Conservation (phyloP, 176 grass and related monocot species). For the Eremochloa ophiuroides region DNA sequence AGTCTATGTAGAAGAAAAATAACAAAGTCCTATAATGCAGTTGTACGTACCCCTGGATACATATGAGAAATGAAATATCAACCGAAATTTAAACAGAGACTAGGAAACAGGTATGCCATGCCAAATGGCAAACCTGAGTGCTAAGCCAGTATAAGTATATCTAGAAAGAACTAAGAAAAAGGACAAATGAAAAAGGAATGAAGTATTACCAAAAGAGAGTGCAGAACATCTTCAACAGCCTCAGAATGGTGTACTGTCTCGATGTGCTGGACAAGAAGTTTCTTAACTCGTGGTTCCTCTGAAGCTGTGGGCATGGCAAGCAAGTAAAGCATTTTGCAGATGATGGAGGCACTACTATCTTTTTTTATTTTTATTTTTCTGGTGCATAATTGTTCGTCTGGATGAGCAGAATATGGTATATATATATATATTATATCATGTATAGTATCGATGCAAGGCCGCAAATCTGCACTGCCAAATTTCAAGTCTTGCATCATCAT, state of each 20-base stretch:
- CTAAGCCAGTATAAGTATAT: not conserved
- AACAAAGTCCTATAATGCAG: not conserved
- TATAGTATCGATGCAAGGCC: not conserved
- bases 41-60: not conserved
- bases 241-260: slow-evolving; percentile 60
- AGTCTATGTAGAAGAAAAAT: not conserved
- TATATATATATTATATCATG: not conserved
- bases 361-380: too few species aligned
- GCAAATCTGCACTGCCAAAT: not conserved
- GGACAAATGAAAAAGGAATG: not conserved
- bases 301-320: slow-evolving; percentile 10
- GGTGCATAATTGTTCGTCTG: not conserved
- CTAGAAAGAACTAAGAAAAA: too few species aligned
- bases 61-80: not conserved
- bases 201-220: slow-evolving; percentile 61
- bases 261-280: slow-evolving; percentile 71
- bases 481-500: not conserved
- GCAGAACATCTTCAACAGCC: slow-evolving; percentile 57
- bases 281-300: slow-evolving; percentile 61
- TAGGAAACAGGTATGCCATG: not conserved
- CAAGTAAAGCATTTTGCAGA: not conserved
- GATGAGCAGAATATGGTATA: not conserved
- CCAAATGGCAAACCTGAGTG: not conserved
- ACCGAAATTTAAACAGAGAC: not conserved
- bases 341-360: not conserved